A percentile compares a stretch with the other conserved stretches of the same genome.
Evolutionary conservation across 2,329 filamentous ascomycete genomes (phyloP).

Genomic region (Pseudogymnoascus sp.): DNA sequence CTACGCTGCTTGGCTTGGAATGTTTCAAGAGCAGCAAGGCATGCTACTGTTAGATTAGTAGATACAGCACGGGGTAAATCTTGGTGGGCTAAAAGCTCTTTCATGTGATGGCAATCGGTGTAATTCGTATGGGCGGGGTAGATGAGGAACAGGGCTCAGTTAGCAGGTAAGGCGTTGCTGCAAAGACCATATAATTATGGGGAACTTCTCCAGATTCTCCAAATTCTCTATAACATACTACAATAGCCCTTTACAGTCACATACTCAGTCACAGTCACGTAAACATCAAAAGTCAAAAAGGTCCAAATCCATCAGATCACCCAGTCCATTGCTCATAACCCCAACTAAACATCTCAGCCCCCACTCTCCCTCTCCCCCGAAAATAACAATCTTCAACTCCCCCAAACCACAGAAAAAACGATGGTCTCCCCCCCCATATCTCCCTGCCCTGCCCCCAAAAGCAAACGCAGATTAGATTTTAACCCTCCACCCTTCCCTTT

Average conservation of each 20-base stretch:
- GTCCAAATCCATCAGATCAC: neutral
- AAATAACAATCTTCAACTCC: neutral
- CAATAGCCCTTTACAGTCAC: neutral
- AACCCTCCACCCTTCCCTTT: neutral
- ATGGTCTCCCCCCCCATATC: neutral
- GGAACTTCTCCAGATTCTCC: neutral
- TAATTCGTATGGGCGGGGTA: neutral
- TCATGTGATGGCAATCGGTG: neutral
- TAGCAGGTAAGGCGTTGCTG: neutral
- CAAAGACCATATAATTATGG: neutral
- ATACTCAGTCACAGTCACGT: neutral
- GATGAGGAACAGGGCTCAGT: neutral
- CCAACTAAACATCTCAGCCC: neutral
- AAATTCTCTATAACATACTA: neutral
- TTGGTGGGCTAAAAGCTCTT: neutral
- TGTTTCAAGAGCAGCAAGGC: neutral
- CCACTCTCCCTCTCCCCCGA: neutral
- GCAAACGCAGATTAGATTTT: neutral
- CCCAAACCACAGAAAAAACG: neutral
- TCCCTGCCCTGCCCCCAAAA: neutral
- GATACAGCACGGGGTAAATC: neutral
- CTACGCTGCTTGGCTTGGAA: neutral
- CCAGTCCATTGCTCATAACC: conserved; percentile 1
- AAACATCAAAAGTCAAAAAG: neutral
- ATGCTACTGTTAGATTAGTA: no score